These are phyloP conservation scores for Penicillium polonicum DNA, from an alignment of 2,329 filamentous ascomycete species.

Conservation along the genomic window DNA sequence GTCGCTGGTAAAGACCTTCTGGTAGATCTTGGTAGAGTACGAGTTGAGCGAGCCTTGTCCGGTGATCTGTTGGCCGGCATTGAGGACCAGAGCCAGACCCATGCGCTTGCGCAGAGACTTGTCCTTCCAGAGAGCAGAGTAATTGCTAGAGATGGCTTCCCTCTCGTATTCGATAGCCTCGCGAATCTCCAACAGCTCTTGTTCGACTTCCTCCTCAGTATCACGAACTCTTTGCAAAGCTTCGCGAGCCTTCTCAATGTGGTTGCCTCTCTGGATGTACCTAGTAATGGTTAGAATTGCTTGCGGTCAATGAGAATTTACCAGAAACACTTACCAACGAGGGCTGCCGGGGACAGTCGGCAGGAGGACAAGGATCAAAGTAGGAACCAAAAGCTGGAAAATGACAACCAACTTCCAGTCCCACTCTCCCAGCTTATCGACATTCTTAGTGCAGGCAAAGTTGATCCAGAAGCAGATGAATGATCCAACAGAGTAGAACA, in stretches of 20 bases:
- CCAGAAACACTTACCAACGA: constrained; percentile 51
- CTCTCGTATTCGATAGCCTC: constrained; percentile 71
- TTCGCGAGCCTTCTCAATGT: constrained; percentile 59
- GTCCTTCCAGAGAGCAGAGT: constrained; percentile 68
- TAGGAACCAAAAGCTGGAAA: constrained; percentile 68
- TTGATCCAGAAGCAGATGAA: constrained; percentile 68
- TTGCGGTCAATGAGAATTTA: background rate
- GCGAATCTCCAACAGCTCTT: constrained; percentile 63
- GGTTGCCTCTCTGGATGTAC: constrained; percentile 58
- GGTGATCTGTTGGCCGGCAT: constrained; percentile 69
- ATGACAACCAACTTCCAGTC: constrained; percentile 72
- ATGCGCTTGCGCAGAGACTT: constrained; percentile 66
- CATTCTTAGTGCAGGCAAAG: constrained; percentile 60
- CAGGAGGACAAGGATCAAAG: constrained; percentile 60
- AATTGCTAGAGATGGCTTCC: constrained; percentile 63
- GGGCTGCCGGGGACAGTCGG: constrained; percentile 68
- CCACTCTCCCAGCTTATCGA: constrained; percentile 62
- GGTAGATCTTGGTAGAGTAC: constrained; percentile 72
- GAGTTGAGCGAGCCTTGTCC: constrained; percentile 71
- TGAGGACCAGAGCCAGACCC: constrained; percentile 63
- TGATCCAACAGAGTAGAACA: constrained; percentile 64
- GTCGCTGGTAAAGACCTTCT: constrained; percentile 62
- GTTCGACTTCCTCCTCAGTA: constrained; percentile 64
- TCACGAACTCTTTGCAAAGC: constrained; percentile 62
- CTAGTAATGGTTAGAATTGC: constrained; percentile 16